Evolutionary conservation across 208 protist species (phyloP), one percentile per base, ranked within the genome.

Genomic region (Angomonas ambiguus): DNA sequence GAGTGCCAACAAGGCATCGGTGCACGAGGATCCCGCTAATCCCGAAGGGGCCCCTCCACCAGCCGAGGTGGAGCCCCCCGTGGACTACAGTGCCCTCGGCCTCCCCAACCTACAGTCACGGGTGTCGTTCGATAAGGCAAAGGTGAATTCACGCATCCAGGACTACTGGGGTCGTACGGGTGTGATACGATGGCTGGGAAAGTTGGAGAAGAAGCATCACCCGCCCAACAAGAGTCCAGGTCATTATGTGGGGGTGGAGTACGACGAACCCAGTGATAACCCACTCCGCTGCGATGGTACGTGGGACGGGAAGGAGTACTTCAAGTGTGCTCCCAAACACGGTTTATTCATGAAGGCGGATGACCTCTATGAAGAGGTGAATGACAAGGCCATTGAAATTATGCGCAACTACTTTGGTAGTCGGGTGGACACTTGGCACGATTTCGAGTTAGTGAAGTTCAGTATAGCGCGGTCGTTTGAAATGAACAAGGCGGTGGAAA

Each of bases 361-460:
- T 22, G 72, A 87, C 35, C 45, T 91, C 31, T 86, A 82, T 45
- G 49, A 62, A 6, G 88, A 92, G 68, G 73, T 87, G 38, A 94
- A 89, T 65, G 30, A 30, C 10, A 68, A 70, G 62, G 56, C 48
- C 30, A 71, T 92, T 24, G 28, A 58, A 33, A 53, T 60, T 66
- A 62, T 92, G 49, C 78, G 88, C 31, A 51, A 76, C 55, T 61
- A 82, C 51, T 92, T 84, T 71, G 82, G 82, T 5, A 71, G 89
- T 49, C 72, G 81, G 2, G 80, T 94, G 49, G 69, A 49, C 48
- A 57, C 71, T 25, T 88, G 80, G 85, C 79, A 90, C 62, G 85
- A 94, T 76, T 88, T 92, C 75, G 75, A 91, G 67, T 58, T 94
- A 11, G 76, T 92, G 20, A 94, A 94, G 64, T 94, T 94, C 72